These are phyloP conservation scores for Cryptococcus jaspeensis DNA, from an alignment of 1,284 basidiomycete species.

Conservation along the genomic window DNA sequence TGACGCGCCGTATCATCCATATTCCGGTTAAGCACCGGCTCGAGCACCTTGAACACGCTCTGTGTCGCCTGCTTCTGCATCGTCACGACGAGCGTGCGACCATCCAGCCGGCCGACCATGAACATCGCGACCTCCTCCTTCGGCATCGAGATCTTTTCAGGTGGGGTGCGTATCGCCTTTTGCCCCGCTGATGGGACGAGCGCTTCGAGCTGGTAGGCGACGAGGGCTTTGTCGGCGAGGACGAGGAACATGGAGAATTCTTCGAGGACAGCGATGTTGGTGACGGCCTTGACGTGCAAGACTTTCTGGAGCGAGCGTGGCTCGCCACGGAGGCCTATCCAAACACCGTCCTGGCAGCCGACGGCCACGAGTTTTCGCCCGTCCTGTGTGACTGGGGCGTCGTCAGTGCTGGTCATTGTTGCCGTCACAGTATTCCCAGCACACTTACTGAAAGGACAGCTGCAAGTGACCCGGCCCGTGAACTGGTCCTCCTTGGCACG, in stretches of 20 bases:
- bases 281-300: conserved; percentile 83
- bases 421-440: neutral
- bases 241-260: conserved; percentile 95
- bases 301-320: conserved; percentile 83
- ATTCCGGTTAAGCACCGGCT: conserved; percentile 83
- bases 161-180: conserved; percentile 51
- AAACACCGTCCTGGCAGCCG: conserved; percentile 92
- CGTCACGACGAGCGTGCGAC: conserved; percentile 85
- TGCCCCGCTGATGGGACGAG: conserved; percentile 72
- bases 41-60: conserved; percentile 88
- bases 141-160: conserved; percentile 84
- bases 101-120: conserved; percentile 79
- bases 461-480: conserved; percentile 89
- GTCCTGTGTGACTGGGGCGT: conserved; percentile 67
- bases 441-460: conserved; percentile 81
- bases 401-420: neutral
- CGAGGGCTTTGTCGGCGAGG: conserved; percentile 70
- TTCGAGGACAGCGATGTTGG: conserved; percentile 90
- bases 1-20: conserved; percentile 67
- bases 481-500: conserved; percentile 66
- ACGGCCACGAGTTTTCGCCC: conserved; percentile 82
- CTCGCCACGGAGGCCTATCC: conserved; percentile 91
- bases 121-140: conserved; percentile 87
- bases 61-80: conserved; percentile 94
- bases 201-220: conserved; percentile 92